A percentile compares a stretch with the other conserved stretches of the same genome.
These are phyloP conservation scores for Poterioochromonas sp. DNA, from an alignment of 352 stramenopile species.

Conservation along the genomic window DNA sequence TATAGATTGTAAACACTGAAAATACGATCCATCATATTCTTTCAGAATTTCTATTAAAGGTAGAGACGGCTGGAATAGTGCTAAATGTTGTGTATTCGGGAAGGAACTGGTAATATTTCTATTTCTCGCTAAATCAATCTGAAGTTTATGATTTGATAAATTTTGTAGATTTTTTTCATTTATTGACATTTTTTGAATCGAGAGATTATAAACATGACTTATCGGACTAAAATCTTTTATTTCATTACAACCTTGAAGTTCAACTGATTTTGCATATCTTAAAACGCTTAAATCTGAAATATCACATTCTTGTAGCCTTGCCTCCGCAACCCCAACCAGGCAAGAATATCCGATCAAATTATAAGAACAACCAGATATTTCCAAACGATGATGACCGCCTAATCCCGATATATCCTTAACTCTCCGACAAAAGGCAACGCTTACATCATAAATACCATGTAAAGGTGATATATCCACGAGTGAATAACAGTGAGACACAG, in stretches of 20 bases:
- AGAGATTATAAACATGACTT: neutral
- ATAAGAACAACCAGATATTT: neutral
- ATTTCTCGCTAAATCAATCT: too few species aligned
- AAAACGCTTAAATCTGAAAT: neutral
- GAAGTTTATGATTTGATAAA: too few species aligned
- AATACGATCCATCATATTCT: too few species aligned
- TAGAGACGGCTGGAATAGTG: too few species aligned
- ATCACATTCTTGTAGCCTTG: neutral
- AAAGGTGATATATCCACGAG: neutral
- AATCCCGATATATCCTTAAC: constrained; percentile 1
- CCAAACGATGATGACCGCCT: neutral
- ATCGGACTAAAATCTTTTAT: neutral
- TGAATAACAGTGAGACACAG: neutral
- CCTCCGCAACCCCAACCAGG: neutral
- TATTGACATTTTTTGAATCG: too few species aligned
- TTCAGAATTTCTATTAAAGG: too few species aligned
- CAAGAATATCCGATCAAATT: neutral
- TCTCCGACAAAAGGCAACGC: neutral
- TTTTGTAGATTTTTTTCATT: too few species aligned
- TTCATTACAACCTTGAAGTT: neutral
- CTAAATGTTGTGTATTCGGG: too few species aligned
- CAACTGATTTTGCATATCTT: neutral
- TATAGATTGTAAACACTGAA: too few species aligned
- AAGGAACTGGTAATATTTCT: neutral
- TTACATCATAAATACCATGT: constrained; percentile 5